A percentile compares a stretch with the other conserved stretches of the same genome.
phyloP scores from a whole-genome alignment of 2,329 filamentous ascomycete genomes.

The Didymella pinodella region DNA sequence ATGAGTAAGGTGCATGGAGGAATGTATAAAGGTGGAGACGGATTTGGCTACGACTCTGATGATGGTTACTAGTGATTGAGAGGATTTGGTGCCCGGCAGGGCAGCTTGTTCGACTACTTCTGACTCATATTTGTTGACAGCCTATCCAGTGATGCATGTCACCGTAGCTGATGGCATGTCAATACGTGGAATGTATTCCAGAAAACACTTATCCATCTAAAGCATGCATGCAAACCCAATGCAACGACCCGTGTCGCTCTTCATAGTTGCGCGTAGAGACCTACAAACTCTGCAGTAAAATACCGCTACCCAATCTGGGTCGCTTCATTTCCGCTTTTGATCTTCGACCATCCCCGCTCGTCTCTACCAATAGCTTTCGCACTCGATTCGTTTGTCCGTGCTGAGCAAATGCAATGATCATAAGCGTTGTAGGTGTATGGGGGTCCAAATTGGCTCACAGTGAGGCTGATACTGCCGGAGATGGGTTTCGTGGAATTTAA shows the following conservation, averaged over 20 bases:
- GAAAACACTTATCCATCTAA: background rate
- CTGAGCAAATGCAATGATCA: conserved; percentile 2
- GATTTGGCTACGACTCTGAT: background rate
- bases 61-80: background rate
- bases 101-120: no score
- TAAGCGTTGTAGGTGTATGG: conserved; percentile 6
- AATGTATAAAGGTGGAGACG: conserved; percentile 1
- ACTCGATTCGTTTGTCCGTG: conserved; percentile 12
- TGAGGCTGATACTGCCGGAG: background rate
- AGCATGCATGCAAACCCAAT: background rate
- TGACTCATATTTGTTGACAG: background rate
- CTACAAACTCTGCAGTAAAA: background rate
- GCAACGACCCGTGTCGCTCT: background rate
- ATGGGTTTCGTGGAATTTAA: background rate
- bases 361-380: conserved; percentile 11
- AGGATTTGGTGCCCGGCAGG: no score
- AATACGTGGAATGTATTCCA: background rate
- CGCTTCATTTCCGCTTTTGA: conserved; percentile 3
- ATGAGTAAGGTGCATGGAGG: conserved; percentile 31
- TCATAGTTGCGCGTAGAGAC: background rate
- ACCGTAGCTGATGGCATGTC: background rate
- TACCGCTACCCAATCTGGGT: background rate
- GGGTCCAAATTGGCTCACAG: background rate
- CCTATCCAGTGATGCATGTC: background rate
- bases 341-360: conserved; percentile 2